A percentile compares a stretch with the other conserved stretches of the same genome.
Conservation (phyloP, 148 eudicot species). For the Arctostaphylos glauca region DNA sequence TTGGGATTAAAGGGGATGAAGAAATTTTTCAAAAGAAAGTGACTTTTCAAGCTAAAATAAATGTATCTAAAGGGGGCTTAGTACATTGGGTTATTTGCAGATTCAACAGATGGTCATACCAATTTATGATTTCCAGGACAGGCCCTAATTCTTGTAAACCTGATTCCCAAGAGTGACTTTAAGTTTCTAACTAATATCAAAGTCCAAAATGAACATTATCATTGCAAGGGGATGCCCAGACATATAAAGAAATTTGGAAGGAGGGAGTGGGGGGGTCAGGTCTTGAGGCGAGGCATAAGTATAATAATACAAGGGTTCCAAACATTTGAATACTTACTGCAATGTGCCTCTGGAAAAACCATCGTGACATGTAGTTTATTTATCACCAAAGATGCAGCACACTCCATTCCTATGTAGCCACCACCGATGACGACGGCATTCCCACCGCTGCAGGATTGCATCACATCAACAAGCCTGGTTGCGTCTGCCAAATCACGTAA, state of each 20-base stretch:
- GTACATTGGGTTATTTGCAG: neutral
- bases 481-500: constrained; percentile 92
- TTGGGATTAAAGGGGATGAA: neutral
- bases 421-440: constrained; percentile 98
- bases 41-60: neutral
- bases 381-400: constrained; percentile 95
- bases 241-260: constrained; percentile 4
- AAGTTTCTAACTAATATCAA: neutral
- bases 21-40: neutral
- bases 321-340: constrained; percentile 55
- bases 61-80: neutral
- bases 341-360: constrained; percentile 95
- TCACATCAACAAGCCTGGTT: constrained; percentile 63
- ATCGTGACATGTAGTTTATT: constrained; percentile 92
- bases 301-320: neutral
- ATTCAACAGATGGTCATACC: neutral
- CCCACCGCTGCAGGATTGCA: constrained; percentile 66
- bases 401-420: constrained; percentile 99
- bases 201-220: neutral
- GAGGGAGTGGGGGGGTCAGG: neutral
- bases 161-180: neutral
- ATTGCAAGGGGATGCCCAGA: neutral
- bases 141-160: neutral
- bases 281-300: neutral
- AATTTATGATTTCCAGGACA: neutral